These are phyloP conservation scores for Pinus taeda DNA, from an alignment of 75 land plant species.

Conservation along the genomic window DNA sequence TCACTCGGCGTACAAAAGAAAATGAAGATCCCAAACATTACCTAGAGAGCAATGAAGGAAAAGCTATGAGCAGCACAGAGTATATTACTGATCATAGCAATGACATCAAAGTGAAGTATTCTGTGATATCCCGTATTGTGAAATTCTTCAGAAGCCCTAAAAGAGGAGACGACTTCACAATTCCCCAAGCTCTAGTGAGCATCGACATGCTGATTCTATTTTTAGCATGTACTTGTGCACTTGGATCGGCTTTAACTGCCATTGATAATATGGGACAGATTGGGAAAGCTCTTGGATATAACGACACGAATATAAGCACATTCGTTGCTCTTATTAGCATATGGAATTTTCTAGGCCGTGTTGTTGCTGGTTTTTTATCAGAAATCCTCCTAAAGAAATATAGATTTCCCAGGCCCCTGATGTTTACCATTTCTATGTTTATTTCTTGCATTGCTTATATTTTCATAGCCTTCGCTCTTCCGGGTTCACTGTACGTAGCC, in stretches of 20 bases:
- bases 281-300: slow-evolving; percentile 52
- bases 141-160: slow-evolving; percentile 22
- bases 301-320: slow-evolving; percentile 22
- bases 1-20: background rate
- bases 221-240: slow-evolving; percentile 26
- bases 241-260: slow-evolving; percentile 45
- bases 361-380: slow-evolving; percentile 49
- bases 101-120: background rate
- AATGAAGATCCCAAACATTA: background rate
- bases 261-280: slow-evolving; percentile 49
- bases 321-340: slow-evolving; percentile 59
- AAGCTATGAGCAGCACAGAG: background rate
- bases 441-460: slow-evolving; percentile 28
- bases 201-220: slow-evolving; percentile 23
- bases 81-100: background rate
- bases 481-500: slow-evolving; percentile 40
- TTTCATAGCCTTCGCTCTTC: slow-evolving; percentile 33
- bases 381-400: slow-evolving; percentile 26
- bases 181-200: slow-evolving; percentile 28
- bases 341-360: slow-evolving; percentile 60
- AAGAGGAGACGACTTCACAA: slow-evolving; percentile 56
- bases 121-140: slow-evolving; percentile 9
- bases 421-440: slow-evolving; percentile 14
- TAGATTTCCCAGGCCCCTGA: slow-evolving; percentile 26
- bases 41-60: background rate